Percentiles rank a stretch among this genome's conserved stretches.
Evolutionary conservation across 805 yeast species (phyloP).

Genomic region (Jamesozyma piceae): DNA sequence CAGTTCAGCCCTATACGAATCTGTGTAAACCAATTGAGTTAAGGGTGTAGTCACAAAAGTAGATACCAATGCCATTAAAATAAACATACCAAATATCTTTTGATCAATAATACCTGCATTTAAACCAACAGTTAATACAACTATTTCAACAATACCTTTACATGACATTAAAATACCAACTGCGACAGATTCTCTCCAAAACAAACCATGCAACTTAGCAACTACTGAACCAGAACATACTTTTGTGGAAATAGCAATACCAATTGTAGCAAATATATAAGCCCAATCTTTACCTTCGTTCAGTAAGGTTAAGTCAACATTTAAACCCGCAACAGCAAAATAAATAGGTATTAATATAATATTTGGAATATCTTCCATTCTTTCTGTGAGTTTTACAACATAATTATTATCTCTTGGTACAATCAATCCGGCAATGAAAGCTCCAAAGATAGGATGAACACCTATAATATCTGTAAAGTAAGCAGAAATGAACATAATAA

Average conservation of each 20-base stretch:
- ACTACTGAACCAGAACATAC: slow-evolving; percentile 57
- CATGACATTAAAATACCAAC: slow-evolving; percentile 82
- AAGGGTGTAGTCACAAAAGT: slow-evolving; percentile 77
- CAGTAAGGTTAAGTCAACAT: slow-evolving; percentile 55
- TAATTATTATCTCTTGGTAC: slow-evolving; percentile 71
- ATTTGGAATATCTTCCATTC: slow-evolving; percentile 70
- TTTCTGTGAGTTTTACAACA: slow-evolving; percentile 58
- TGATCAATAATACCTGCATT: slow-evolving; percentile 58
- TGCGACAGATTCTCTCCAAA: slow-evolving; percentile 64
- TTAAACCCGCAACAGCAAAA: slow-evolving; percentile 72
- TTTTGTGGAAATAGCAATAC: slow-evolving; percentile 60
- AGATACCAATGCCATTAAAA: slow-evolving; percentile 71
- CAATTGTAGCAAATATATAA: slow-evolving; percentile 57
- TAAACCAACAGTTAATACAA: slow-evolving; percentile 65
- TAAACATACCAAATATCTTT: slow-evolving; percentile 68
- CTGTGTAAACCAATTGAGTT: slow-evolving; percentile 54
- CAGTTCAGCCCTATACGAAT: slow-evolving; percentile 45
- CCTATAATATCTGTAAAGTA: slow-evolving; percentile 79
- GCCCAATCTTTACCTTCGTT: slow-evolving; percentile 70
- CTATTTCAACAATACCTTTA: slow-evolving; percentile 81
- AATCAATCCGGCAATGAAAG: slow-evolving; percentile 66
- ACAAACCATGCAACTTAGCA: slow-evolving; percentile 51
- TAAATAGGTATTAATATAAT: slow-evolving; percentile 65
- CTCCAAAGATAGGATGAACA: slow-evolving; percentile 81
- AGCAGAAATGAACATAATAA: slow-evolving; percentile 54